Conservation (phyloP, 2,329 filamentous ascomycete genomes). For the Ophiocordyceps polyrhachis-furcata region DNA sequence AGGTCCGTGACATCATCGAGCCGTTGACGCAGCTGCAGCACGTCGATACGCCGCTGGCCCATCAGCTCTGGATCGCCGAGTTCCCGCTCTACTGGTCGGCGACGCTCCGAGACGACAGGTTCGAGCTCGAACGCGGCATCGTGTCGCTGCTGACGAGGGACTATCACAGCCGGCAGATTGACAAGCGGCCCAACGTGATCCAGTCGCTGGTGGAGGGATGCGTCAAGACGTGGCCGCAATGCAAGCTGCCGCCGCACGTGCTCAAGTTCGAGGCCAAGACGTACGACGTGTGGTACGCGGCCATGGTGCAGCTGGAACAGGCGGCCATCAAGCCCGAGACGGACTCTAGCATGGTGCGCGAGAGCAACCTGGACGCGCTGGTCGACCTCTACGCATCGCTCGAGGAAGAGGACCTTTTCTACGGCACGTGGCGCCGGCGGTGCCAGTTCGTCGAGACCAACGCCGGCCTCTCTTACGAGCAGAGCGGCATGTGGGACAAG, state of each 20-base stretch:
- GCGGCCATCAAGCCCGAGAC: slow-evolving; percentile 67
- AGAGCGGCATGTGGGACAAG: slow-evolving; percentile 99
- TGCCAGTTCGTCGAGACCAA: slow-evolving; percentile 98
- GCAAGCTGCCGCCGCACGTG: slow-evolving; percentile 87
- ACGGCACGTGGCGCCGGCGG: slow-evolving; percentile 86
- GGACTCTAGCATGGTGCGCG: slow-evolving; percentile 67
- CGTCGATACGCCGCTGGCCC: slow-evolving; percentile 60
- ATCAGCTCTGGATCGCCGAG: slow-evolving; percentile 76
- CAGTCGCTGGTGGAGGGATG: slow-evolving; percentile 81
- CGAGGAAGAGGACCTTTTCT: slow-evolving; percentile 93
- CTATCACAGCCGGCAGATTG: slow-evolving; percentile 84
- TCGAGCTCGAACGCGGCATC: slow-evolving; percentile 78
- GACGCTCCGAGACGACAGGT: slow-evolving; percentile 68
- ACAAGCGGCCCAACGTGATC: slow-evolving; percentile 88
- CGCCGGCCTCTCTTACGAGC: slow-evolving; percentile 89
- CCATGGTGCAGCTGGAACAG: slow-evolving; percentile 75
- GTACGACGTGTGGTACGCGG: slow-evolving; percentile 96
- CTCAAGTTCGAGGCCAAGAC: slow-evolving; percentile 89
- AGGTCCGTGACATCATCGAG: slow-evolving; percentile 73
- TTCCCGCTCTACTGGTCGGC: slow-evolving; percentile 94
- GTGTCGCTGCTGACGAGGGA: slow-evolving; percentile 86
- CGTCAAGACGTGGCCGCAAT: slow-evolving; percentile 65
- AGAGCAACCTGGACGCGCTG: slow-evolving; percentile 92
- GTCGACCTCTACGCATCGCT: slow-evolving; percentile 79
- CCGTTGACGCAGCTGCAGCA: slow-evolving; percentile 87